Conservation (phyloP, 2,329 filamentous ascomycete genomes). For the Stemphylium beticola region DNA sequence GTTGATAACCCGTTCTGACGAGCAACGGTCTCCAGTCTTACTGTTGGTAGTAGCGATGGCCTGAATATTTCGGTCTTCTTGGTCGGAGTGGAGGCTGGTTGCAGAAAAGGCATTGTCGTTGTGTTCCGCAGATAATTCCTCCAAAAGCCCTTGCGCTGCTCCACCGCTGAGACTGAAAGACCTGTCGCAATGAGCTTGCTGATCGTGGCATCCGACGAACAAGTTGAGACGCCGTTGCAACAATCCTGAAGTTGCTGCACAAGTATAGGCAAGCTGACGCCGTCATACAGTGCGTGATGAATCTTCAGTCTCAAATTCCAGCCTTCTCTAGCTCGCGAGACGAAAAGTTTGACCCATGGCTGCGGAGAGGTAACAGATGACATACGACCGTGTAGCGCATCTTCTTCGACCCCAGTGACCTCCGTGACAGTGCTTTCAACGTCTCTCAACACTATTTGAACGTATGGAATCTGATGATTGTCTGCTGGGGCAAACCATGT, state of each 20-base stretch:
- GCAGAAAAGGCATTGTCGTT: slow-evolving; percentile 11
- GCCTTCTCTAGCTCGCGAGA: slow-evolving; percentile 34
- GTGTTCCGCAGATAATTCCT: slow-evolving; percentile 50
- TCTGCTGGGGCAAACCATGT: slow-evolving; percentile 67
- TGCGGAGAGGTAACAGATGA: slow-evolving; percentile 21
- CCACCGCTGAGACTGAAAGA: background rate
- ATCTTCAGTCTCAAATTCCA: slow-evolving; percentile 60
- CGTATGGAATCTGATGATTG: slow-evolving; percentile 57
- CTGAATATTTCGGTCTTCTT: slow-evolving; percentile 54
- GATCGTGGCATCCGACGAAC: slow-evolving; percentile 41
- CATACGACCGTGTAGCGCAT: slow-evolving; percentile 2
- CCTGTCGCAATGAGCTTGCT: slow-evolving; percentile 49
- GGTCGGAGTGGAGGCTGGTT: slow-evolving; percentile 36
- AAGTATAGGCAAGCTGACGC: slow-evolving; percentile 73
- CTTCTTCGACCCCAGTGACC: slow-evolving; percentile 22
- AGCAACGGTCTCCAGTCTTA: slow-evolving; percentile 52
- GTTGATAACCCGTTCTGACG: slow-evolving; percentile 64
- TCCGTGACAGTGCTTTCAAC: slow-evolving; percentile 43
- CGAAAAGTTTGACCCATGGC: slow-evolving; percentile 48
- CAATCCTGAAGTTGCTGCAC: slow-evolving; percentile 59
- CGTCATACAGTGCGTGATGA: slow-evolving; percentile 90
- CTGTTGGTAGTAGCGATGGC: slow-evolving; percentile 55
- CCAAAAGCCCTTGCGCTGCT: slow-evolving; percentile 57
- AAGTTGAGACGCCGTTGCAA: slow-evolving; percentile 43
- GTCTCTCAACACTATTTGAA: slow-evolving; percentile 66